Percentiles rank a stretch among this genome's conserved stretches.
Evolutionary conservation across 2,329 filamentous ascomycete genomes (phyloP).

Genomic region (Sphaerostilbella broomeana): DNA sequence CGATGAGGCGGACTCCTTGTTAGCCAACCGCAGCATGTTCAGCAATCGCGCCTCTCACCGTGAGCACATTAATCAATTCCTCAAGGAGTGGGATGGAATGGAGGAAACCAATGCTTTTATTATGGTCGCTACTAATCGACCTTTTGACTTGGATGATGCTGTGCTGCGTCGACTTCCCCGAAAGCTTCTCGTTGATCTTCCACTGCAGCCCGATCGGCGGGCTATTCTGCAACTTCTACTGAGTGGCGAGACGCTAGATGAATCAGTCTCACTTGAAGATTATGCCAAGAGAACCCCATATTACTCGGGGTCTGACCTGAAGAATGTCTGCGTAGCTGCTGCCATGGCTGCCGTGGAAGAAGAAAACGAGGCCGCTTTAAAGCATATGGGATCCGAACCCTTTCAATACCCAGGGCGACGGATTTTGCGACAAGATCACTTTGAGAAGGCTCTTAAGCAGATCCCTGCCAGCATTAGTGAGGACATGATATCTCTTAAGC

Average conservation of each 20-base stretch:
- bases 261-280: constrained; percentile 52
- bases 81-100: constrained; percentile 95
- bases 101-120: constrained; percentile 79
- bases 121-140: constrained; percentile 95
- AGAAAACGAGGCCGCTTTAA: constrained; percentile 45
- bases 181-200: constrained; percentile 66
- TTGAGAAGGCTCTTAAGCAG: constrained; percentile 77
- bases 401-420: constrained; percentile 56
- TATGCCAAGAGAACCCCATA: constrained; percentile 64
- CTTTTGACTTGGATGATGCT: constrained; percentile 88
- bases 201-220: constrained; percentile 57
- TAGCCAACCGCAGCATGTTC: constrained; percentile 65
- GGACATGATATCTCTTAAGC: constrained; percentile 80
- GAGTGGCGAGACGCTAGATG: constrained; percentile 57
- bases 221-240: constrained; percentile 68
- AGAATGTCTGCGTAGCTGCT: constrained; percentile 74
- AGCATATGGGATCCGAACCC: constrained; percentile 34
- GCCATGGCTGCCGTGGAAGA: constrained; percentile 74
- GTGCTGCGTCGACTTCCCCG: constrained; percentile 71
- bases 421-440: constrained; percentile 60
- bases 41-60: constrained; percentile 65
- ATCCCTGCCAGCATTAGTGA: constrained; percentile 90
- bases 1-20: constrained; percentile 90
- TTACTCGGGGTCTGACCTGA: constrained; percentile 78
- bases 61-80: constrained; percentile 92